Percentiles rank a stretch among this genome's conserved stretches.
phyloP scores from a whole-genome alignment of 1,284 basidiomycete genomes.

The Moesziomyces parantarcticus region DNA sequence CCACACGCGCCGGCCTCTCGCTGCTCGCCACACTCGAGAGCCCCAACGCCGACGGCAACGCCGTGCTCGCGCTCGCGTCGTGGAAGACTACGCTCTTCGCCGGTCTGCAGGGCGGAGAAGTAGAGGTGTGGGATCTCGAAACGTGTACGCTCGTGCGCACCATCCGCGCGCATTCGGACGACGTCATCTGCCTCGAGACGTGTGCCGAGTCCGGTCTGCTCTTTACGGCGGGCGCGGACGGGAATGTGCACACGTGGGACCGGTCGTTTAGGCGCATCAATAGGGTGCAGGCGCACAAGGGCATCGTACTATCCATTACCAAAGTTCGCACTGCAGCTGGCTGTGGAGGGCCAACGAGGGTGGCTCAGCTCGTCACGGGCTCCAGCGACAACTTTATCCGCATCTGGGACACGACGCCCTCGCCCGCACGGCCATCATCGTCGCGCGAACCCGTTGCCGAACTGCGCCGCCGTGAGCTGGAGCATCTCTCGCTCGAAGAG shows the following conservation, averaged over 20 bases:
- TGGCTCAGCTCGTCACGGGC: slow-evolving; percentile 50
- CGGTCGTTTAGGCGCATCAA: slow-evolving; percentile 60
- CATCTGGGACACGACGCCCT: slow-evolving; percentile 53
- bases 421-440: neutral
- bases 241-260: slow-evolving; percentile 54
- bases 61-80: slow-evolving; percentile 80
- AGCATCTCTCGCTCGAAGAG: slow-evolving; percentile 21
- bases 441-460: slow-evolving; percentile 1
- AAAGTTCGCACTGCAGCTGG: slow-evolving; percentile 10
- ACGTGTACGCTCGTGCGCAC: slow-evolving; percentile 85
- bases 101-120: slow-evolving; percentile 91
- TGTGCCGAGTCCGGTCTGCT: slow-evolving; percentile 64
- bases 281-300: slow-evolving; percentile 44
- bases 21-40: slow-evolving; percentile 73
- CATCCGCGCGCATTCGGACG: slow-evolving; percentile 82
- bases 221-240: slow-evolving; percentile 56
- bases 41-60: slow-evolving; percentile 67
- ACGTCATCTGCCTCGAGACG: slow-evolving; percentile 46
- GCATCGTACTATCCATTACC: slow-evolving; percentile 30
- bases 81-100: slow-evolving; percentile 84
- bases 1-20: slow-evolving; percentile 70
- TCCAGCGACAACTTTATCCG: slow-evolving; percentile 57
- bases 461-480: slow-evolving; percentile 14
- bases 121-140: slow-evolving; percentile 88
- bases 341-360: neutral